These are phyloP conservation scores for Fusarium decemcellulare DNA, from an alignment of 2,329 filamentous ascomycete genomes.

Conservation along the genomic window DNA sequence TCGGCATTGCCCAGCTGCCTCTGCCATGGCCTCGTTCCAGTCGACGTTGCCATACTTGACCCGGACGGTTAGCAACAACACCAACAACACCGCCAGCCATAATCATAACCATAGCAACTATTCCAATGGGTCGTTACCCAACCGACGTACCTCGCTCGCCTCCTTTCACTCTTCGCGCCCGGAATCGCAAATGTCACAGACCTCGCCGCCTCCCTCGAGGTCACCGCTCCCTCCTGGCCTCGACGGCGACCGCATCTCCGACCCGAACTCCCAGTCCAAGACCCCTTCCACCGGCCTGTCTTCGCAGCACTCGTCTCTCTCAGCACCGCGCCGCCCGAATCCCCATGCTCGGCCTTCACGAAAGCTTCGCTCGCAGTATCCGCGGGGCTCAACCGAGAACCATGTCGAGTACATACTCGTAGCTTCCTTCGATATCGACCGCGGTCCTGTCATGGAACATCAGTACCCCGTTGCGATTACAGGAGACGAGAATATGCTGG, in stretches of 20 bases:
- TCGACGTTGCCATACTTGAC: slow-evolving; percentile 60
- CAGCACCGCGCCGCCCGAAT: slow-evolving; percentile 65
- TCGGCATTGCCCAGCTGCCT: slow-evolving; percentile 27
- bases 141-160: slow-evolving; percentile 70
- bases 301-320: slow-evolving; percentile 73
- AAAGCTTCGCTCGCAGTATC: slow-evolving; percentile 81
- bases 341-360: slow-evolving; percentile 65
- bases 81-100: slow-evolving; percentile 44
- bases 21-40: slow-evolving; percentile 46
- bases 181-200: slow-evolving; percentile 70
- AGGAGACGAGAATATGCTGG: slow-evolving; percentile 97
- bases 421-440: slow-evolving; percentile 96
- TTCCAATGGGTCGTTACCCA: slow-evolving; percentile 50
- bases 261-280: slow-evolving; percentile 73
- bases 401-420: slow-evolving; percentile 99
- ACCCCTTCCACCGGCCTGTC: slow-evolving; percentile 72
- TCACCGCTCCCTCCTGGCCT: slow-evolving; percentile 66
- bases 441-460: slow-evolving; percentile 97
- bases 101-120: slow-evolving; percentile 53
- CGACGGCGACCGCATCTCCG: slow-evolving; percentile 69
- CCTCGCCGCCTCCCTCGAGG: slow-evolving; percentile 66
- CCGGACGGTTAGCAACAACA: slow-evolving; percentile 48
- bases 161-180: slow-evolving; percentile 74
- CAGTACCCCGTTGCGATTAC: slow-evolving; percentile 96
- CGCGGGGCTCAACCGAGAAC: slow-evolving; percentile 81